Evolutionary conservation across 2,329 filamentous ascomycete genomes (phyloP).

Genomic region (Tricladium varicosporioides): DNA sequence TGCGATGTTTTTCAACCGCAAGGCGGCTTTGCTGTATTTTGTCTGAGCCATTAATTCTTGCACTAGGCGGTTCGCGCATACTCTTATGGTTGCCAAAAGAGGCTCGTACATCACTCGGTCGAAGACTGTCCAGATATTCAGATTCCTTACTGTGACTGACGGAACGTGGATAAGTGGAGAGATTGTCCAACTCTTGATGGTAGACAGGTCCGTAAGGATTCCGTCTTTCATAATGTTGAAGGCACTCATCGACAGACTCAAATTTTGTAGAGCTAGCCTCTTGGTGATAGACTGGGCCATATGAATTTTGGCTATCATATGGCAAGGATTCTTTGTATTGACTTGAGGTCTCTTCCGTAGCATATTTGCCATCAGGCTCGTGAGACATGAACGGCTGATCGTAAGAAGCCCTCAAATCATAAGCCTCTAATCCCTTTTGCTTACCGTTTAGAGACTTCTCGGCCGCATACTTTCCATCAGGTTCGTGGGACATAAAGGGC

Average conservation of each 20-base stretch:
- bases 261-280: conserved; percentile 37
- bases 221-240: too few relatives aligned
- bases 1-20: too few relatives aligned
- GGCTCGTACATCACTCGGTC: not conserved
- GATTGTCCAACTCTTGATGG: too few relatives aligned
- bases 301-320: conserved; percentile 1
- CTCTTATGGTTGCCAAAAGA: not conserved
- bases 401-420: conserved; percentile 1
- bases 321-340: not conserved
- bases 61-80: not conserved
- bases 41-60: too few relatives aligned
- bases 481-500: conserved; percentile 24
- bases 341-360: conserved; percentile 34
- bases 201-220: too few relatives aligned
- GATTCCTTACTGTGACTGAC: not conserved
- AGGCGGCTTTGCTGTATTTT: too few relatives aligned
- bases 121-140: not conserved
- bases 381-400: not conserved
- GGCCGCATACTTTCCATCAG: conserved; percentile 24
- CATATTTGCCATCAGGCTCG: conserved; percentile 1
- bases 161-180: too few relatives aligned
- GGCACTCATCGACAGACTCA: conserved; percentile 4
- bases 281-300: conserved; percentile 17
- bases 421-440: not conserved
- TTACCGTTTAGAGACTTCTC: not conserved